phyloP scores from a whole-genome alignment of 83 land plant species.

The Picea mariana region DNA sequence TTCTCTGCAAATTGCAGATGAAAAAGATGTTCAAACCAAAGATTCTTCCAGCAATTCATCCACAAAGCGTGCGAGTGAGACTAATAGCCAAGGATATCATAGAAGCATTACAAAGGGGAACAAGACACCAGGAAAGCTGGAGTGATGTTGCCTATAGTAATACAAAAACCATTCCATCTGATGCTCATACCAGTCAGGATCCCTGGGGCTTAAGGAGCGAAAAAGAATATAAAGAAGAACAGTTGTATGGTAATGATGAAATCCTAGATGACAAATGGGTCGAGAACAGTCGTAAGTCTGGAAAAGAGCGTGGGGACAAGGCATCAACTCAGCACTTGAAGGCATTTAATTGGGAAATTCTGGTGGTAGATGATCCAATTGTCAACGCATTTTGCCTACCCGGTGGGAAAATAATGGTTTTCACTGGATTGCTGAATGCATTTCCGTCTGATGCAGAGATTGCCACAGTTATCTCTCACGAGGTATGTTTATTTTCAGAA shows the following conservation, averaged over 20 bases:
- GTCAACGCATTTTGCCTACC: too few species aligned
- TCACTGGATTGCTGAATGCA: too few species aligned
- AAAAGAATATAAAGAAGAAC: slow-evolving; percentile 11
- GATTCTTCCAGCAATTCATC: slow-evolving; percentile 86
- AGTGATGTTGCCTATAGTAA: slow-evolving; percentile 50
- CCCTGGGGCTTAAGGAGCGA: slow-evolving; percentile 15
- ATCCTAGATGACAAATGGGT: slow-evolving; percentile 89
- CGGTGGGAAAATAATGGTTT: too few species aligned
- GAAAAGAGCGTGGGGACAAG: slow-evolving; percentile 42
- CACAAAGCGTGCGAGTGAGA: slow-evolving; percentile 70
- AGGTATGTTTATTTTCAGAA: slow-evolving; percentile 51
- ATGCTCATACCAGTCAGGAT: slow-evolving; percentile 14
- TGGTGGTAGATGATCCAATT: too few species aligned
- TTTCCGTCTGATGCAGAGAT: too few species aligned
- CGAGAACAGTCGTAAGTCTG: slow-evolving; percentile 63
- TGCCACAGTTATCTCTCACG: too few species aligned
- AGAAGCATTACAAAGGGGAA: slow-evolving; percentile 68
- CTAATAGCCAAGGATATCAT: slow-evolving; percentile 77
- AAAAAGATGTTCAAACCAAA: slow-evolving; percentile 54
- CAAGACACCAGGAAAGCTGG: slow-evolving; percentile 44
- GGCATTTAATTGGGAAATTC: too few species aligned
- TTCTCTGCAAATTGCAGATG: slow-evolving; percentile 30
- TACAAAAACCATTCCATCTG: background rate
- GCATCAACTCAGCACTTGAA: slow-evolving; percentile 50
- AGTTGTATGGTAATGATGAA: slow-evolving; percentile 58